A percentile compares a stretch with the other conserved stretches of the same genome.
Evolutionary conservation across 2,329 filamentous ascomycete species (phyloP).

Genomic region (Cadophora sp.): DNA sequence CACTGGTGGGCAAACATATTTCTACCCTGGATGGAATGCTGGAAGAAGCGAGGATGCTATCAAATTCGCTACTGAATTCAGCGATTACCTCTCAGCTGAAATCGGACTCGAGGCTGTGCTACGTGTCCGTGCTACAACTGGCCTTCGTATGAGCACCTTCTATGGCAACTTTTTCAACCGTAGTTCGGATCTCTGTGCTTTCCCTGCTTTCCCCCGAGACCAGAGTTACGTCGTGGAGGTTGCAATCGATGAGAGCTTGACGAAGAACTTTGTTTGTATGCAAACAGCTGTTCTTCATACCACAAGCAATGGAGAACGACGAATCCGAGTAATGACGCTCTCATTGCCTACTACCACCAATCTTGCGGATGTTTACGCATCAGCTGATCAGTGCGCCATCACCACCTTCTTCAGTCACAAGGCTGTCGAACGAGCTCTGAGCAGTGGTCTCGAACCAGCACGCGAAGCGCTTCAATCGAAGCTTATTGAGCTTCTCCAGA

Average conservation of each 20-base stretch:
- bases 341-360: conserved; percentile 92
- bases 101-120: conserved; percentile 96
- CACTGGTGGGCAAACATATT: conserved; percentile 97
- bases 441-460: conserved; percentile 86
- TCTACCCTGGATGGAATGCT: conserved; percentile 96
- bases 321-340: conserved; percentile 93
- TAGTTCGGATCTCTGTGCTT: conserved; percentile 95
- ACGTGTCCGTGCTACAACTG: conserved; percentile 92
- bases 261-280: conserved; percentile 89
- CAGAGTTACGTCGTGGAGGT: conserved; percentile 98
- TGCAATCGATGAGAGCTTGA: conserved; percentile 93
- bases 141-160: conserved; percentile 95
- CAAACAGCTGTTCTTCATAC: conserved; percentile 96
- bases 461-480: conserved; percentile 91
- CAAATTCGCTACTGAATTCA: conserved; percentile 97
- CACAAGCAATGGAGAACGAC: conserved; percentile 94
- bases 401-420: conserved; percentile 97
- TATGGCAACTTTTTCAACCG: conserved; percentile 99
- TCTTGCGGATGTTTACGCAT: conserved; percentile 90
- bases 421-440: conserved; percentile 88
- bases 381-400: conserved; percentile 92
- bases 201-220: conserved; percentile 96
- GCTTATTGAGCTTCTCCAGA: conserved; percentile 89
- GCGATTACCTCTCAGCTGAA: conserved; percentile 94
- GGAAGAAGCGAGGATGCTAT: conserved; percentile 93